A percentile compares a stretch with the other conserved stretches of the same genome.
Conservation (phyloP, 164 flowering plant genomes). For the Amborella trichopoda region DNA sequence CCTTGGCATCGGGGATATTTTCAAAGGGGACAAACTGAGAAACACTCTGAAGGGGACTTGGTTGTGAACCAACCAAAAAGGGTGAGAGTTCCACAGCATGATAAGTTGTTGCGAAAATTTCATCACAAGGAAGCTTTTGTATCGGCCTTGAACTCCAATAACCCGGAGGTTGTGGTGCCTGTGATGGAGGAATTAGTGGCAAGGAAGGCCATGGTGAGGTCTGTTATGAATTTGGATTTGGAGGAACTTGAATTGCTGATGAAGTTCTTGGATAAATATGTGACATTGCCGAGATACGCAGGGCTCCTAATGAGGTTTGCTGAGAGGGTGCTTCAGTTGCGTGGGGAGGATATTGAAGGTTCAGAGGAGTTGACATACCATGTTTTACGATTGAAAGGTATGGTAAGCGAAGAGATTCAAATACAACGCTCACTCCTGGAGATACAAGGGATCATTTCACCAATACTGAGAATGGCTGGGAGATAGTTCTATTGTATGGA, state of each 20-base stretch:
- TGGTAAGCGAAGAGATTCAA: constrained; percentile 61
- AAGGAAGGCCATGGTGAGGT: constrained; percentile 56
- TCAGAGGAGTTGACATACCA: constrained; percentile 36
- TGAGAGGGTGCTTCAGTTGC: constrained; percentile 46
- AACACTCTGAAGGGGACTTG: constrained; percentile 59
- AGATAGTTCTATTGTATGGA: constrained; percentile 15
- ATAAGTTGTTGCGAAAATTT: constrained; percentile 75
- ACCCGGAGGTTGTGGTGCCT: constrained; percentile 54
- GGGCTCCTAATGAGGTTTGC: constrained; percentile 54
- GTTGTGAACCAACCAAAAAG: constrained; percentile 40
- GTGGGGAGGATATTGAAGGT: constrained; percentile 41
- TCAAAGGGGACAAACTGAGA: constrained; percentile 59
- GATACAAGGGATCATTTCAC: constrained; percentile 86
- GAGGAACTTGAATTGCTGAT: constrained; percentile 71
- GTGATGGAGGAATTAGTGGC: constrained; percentile 94
- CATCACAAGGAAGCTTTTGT: constrained; percentile 83
- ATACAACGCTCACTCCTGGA: constrained; percentile 66
- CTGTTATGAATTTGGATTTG: constrained; percentile 56
- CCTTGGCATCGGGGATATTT: constrained; percentile 64
- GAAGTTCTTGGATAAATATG: constrained; percentile 43
- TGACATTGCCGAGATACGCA: constrained; percentile 45
- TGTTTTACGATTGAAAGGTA: constrained; percentile 50
- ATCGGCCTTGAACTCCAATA: constrained; percentile 35
- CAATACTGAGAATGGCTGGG: constrained; percentile 67
- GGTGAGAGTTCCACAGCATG: constrained; percentile 66